Evolutionary conservation across 805 yeast genomes (phyloP), one percentile per base, ranked within the genome.

Genomic region (Barnettozyma californica): DNA sequence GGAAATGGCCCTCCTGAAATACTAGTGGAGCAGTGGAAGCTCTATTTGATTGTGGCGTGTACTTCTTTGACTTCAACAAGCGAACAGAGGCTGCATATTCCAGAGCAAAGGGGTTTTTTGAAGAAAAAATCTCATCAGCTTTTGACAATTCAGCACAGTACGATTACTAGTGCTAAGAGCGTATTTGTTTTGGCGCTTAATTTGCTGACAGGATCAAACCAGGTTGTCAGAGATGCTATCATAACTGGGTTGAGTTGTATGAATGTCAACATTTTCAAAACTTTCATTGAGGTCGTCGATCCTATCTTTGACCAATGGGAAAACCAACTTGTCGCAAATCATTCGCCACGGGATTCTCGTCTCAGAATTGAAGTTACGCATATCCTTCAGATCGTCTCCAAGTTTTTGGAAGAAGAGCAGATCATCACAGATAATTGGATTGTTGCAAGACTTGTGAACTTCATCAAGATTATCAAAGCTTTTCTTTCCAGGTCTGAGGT

Each of bases 151-250:
- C 96, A 89, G 58, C 95, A 87, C 57, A 95, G 90, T 61, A 85
- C 88, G 44, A 91, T 94, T 47, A 91, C 96, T 1, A 88, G 97
- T 51, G 97, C 97, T 0, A 83, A 84, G 50, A 84, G 96, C 0
- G 83, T 94, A 2, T 94, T 94, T 68, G 77, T 84, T 48, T 82
- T 94, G 84, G 91, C 89, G 0, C 70, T 89, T 35, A 97, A 97
- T 0, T 69, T 94, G 26, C 66, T 94, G 43, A 82, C 78, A 26
- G 81, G 90, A 0, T 80, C 81, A 2, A 88, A 87, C 51, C 73
- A 76, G 3, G 71, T 81, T 54, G 78, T 94, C 9, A 74, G 87
- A 52, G 96, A 91, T 53, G 94, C 97, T 0, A 81, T 91, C 14
- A 89, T 90, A n/a, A 70, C 84, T 2, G 98, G 98, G 0, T 66